These are phyloP conservation scores for Neofusicoccum umdonicola DNA, from an alignment of 2,329 filamentous ascomycete species.

Conservation along the genomic window DNA sequence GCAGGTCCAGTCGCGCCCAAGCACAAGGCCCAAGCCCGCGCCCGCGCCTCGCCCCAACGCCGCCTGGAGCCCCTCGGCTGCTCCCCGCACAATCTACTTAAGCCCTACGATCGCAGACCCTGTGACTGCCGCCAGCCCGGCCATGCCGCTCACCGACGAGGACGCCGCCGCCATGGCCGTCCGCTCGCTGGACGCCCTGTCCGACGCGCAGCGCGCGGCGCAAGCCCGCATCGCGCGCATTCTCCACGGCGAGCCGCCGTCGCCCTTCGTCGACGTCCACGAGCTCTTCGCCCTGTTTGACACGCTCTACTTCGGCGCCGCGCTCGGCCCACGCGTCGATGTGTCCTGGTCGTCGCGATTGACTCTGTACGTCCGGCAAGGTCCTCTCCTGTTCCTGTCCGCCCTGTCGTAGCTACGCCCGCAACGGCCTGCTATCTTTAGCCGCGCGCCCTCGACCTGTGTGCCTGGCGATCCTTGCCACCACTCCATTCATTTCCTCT, in stretches of 20 bases:
- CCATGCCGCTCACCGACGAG: slow-evolving; percentile 43
- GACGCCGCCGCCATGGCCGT: slow-evolving; percentile 41
- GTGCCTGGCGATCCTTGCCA: slow-evolving; percentile 16
- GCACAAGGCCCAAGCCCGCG: neutral
- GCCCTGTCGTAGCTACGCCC: neutral
- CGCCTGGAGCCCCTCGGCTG: neutral
- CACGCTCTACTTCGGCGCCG: slow-evolving; percentile 42
- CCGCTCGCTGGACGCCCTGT: slow-evolving; percentile 28
- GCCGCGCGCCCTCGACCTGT: neutral
- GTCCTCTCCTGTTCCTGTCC: slow-evolving; percentile 2
- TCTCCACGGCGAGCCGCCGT: slow-evolving; percentile 28
- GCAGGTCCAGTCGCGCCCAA: neutral
- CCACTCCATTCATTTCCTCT: slow-evolving; percentile 1
- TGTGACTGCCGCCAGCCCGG: neutral
- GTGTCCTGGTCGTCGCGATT: slow-evolving; percentile 44
- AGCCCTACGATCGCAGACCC: slow-evolving; percentile 5
- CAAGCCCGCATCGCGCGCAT: slow-evolving; percentile 36
- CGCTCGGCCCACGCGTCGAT: slow-evolving; percentile 41
- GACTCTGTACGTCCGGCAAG: slow-evolving; percentile 35
- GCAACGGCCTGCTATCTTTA: neutral
- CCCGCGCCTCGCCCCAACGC: neutral
- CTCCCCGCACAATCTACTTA: slow-evolving; percentile 10
- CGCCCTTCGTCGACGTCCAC: slow-evolving; percentile 43
- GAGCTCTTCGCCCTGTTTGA: slow-evolving; percentile 42
- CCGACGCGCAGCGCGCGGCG: slow-evolving; percentile 34